Conservation (phyloP, 495 filamentous ascomycete genomes). For the Diplogelasinospora grovesii region DNA sequence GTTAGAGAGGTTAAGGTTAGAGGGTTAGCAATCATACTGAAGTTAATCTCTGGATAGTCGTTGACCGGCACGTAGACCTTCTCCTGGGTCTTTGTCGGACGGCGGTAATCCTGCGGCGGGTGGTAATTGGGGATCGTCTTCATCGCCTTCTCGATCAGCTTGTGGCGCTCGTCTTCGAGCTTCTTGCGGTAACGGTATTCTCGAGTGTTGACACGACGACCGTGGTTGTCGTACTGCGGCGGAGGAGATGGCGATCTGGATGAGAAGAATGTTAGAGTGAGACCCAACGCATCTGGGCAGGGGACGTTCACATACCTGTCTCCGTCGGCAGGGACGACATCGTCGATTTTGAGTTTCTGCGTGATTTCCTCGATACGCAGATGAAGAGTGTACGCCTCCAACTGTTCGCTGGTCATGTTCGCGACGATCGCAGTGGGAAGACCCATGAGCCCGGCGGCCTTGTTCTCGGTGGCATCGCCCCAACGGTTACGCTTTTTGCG, state of each 20-base stretch:
- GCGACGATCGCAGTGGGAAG: constrained; percentile 92
- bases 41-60: constrained; percentile 99
- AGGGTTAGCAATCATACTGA: constrained; percentile 99
- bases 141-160: constrained; percentile 95
- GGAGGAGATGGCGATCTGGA: constrained; percentile 86
- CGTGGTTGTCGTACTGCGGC: constrained; percentile 97
- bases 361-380: constrained; percentile 97
- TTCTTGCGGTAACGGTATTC: constrained; percentile 96
- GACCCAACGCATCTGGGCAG: too few species aligned
- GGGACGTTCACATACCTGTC: constrained; percentile 83
- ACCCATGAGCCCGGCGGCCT: constrained; percentile 95
- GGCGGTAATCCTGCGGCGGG: constrained; percentile 93
- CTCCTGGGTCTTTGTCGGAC: constrained; percentile 98
- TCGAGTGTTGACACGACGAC: constrained; percentile 94
- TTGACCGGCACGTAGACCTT: constrained; percentile 99
- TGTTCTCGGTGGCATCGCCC: constrained; percentile 94
- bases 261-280: background rate
- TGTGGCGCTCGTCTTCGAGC: constrained; percentile 96
- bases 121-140: constrained; percentile 98
- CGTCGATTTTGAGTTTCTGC: constrained; percentile 96
- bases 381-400: constrained; percentile 93
- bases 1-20: constrained; percentile 72
- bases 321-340: constrained; percentile 91
- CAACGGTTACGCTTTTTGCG: constrained; percentile 98
- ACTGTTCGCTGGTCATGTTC: constrained; percentile 95